Base-by-base conservation (phyloP, 768 basidiomycete species). In the Leccinum uliginosum region DNA sequence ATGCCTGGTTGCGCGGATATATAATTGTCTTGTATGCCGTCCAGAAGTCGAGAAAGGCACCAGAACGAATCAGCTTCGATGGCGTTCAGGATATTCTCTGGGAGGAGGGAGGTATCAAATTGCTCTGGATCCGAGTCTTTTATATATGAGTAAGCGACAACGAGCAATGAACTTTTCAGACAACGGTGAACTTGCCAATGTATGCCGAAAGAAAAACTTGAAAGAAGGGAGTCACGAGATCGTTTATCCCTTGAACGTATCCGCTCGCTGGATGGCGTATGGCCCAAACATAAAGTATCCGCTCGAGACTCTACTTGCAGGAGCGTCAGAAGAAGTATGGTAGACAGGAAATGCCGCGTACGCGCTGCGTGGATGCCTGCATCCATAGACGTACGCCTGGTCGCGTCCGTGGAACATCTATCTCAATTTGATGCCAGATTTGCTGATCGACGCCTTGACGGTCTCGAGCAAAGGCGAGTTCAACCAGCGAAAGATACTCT, bases 351-450 rank as follows among this genome's bases (percentile, higher is more conserved):
- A 50, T 23, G 51, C 51, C 26, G 69, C 85, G 66, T 72, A 93
- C 94, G 64, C 94, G 79, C 70, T 98, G 97, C 4, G 97, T 95
- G 19, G 84, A 82, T 26, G 78, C 84, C 64, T 91, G 85, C 84
- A 91, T 89, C 97, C 97, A 99, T 21, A 99, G 73, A 34, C 77
- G 80, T 11, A 96, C 86, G 21, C 95, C 94, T 17, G 97, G 95
- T 50, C 95, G 76, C 38, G 97, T 99, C 53, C 97, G 80, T 11
- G 97, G 97, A 6, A 98, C 96, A 66, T 99, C 97, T 58, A 98
- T 98, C 67, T 93, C 93, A 64, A 98, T 98, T 73, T 99, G 97
- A 74, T 98, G 97, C 97, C 97, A 98, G 68, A 98, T 96, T 72
- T 92, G 90, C 65, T 94, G 93, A 72, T 99, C 96, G 29, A 96